Conservation (phyloP, 371 early-diverging fungal genomes). For the Rhizopus microsporus region DNA sequence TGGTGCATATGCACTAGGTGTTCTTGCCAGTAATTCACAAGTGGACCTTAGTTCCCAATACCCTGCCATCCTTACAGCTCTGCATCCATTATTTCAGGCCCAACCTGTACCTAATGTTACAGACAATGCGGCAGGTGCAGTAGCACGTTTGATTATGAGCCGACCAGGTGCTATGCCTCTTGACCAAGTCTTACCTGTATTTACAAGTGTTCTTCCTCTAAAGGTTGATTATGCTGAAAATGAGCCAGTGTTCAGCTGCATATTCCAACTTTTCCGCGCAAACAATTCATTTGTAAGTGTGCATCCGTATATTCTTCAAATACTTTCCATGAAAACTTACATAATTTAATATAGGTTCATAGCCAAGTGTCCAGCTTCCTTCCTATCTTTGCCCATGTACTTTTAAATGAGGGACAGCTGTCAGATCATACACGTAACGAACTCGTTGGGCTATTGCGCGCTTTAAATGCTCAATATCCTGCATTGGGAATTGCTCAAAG, state of each 20-base stretch:
- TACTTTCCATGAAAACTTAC: slow-evolving; percentile 32
- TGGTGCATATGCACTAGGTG: slow-evolving; percentile 82
- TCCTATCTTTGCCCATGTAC: slow-evolving; percentile 48
- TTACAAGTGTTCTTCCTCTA: slow-evolving; percentile 72
- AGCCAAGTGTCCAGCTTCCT: slow-evolving; percentile 26
- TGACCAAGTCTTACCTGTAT: slow-evolving; percentile 72
- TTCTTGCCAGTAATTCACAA: slow-evolving; percentile 68
- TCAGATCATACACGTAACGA: slow-evolving; percentile 54
- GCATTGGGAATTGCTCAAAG: slow-evolving; percentile 21
- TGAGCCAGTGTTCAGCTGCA: slow-evolving; percentile 71
- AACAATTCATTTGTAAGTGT: slow-evolving; percentile 51
- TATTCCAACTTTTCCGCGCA: slow-evolving; percentile 66
- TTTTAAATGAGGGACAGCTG: slow-evolving; percentile 59
- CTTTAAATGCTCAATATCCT: slow-evolving; percentile 47
- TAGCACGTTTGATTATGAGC: slow-evolving; percentile 77
- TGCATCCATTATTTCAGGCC: slow-evolving; percentile 73
- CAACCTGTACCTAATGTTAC: slow-evolving; percentile 66
- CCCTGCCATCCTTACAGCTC: slow-evolving; percentile 64
- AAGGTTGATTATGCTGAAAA: slow-evolving; percentile 84
- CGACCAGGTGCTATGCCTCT: slow-evolving; percentile 73
- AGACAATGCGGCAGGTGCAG: slow-evolving; percentile 92
- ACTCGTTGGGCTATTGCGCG: slow-evolving; percentile 59
- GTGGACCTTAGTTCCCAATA: slow-evolving; percentile 75
- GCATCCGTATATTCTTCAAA: not conserved
- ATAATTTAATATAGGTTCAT: slow-evolving; percentile 8